Conservation (phyloP, 2,329 filamentous ascomycete species). For the Aaosphaeria pasadenensis region DNA sequence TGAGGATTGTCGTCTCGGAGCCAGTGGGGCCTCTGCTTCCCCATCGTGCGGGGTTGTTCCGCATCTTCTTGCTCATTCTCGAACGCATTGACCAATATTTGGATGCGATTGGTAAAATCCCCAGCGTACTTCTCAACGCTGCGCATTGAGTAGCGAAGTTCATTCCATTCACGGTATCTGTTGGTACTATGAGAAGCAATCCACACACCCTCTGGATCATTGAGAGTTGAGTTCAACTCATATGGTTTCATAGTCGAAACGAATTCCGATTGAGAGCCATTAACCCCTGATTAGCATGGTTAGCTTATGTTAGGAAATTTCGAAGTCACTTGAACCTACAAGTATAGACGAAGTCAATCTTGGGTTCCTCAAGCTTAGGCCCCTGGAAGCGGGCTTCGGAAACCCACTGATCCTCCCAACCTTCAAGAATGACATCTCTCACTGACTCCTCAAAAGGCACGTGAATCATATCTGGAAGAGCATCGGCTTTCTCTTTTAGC, state of each 20-base stretch:
- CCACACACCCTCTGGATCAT: slow-evolving; percentile 42
- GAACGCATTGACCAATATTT: slow-evolving; percentile 44
- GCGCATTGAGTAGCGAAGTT: slow-evolving; percentile 44
- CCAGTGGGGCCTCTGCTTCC: slow-evolving; percentile 39
- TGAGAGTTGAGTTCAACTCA: slow-evolving; percentile 41
- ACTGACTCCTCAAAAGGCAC: slow-evolving; percentile 41
- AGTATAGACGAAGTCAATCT: slow-evolving; percentile 46
- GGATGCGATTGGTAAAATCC: slow-evolving; percentile 43
- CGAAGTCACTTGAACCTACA: slow-evolving; percentile 10
- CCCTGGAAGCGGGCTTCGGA: slow-evolving; percentile 32
- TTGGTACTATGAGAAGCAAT: slow-evolving; percentile 42
- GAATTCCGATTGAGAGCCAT: slow-evolving; percentile 42
- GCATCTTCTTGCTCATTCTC: slow-evolving; percentile 7
- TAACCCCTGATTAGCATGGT: slow-evolving; percentile 33
- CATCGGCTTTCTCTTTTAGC: slow-evolving; percentile 24
- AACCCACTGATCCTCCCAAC: slow-evolving; percentile 45
- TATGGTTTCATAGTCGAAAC: slow-evolving; percentile 36
- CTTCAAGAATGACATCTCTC: slow-evolving; percentile 35
- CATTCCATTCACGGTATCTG: slow-evolving; percentile 46
- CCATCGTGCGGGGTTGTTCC: slow-evolving; percentile 7
- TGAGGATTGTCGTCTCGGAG: slow-evolving; percentile 33
- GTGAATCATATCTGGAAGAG: slow-evolving; percentile 40
- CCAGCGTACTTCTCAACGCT: slow-evolving; percentile 42
- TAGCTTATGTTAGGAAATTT: background rate
- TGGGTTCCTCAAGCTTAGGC: slow-evolving; percentile 35